Evolutionary conservation across 371 early-diverging fungal species (phyloP), one percentile per base, ranked within the genome.

Genomic region (Rhizopus arrhizus): DNA sequence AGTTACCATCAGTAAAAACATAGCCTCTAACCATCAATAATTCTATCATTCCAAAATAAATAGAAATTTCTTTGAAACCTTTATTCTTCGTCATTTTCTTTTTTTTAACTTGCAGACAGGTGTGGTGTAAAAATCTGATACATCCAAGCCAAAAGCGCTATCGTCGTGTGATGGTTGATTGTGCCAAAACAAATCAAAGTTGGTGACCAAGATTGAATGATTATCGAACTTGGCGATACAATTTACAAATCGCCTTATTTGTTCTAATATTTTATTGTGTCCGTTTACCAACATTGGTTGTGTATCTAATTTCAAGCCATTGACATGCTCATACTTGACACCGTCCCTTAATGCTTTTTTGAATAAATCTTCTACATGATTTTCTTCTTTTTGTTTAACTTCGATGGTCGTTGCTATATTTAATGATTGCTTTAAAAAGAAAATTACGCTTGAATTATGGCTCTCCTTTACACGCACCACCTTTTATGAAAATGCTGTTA

Each of bases 111-210:
- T 36, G 36, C 36, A 36, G 36, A 11, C 36, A 36, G 36, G 36
- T 36, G 36, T 36, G 36, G 36, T 36, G 36, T 36, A 36, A 36
- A 36, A 36, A 36, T 36, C 36, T 36, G 36, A 36, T 36, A 2
- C 36, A 36, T 36, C 36, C 36, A 36, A 36, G 36, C 36, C 36
- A 36, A 36, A 36, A 36, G 36, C 36, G 11, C 36, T 36, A 2
- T 36, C 36, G 36, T 36, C 36, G 36, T 36, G 11, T 36, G 36
- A 36, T 36, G 36, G 36, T 36, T 36, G 36, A 43, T 43, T 43
- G 43, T 43, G 43, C 43, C 43, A 43, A 43, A 43, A 43, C n/a
- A 43, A 43, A 43, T 43, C n/a, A 43, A 43, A 43, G 43, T n/a
- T 43, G 43, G 43, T 43, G 10, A 43, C 43, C 43, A 43, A 4